Evolutionary conservation across 1,139 yeast genomes (phyloP), one percentile per base, ranked within the genome.

Genomic region (Torulaspora globosa): DNA sequence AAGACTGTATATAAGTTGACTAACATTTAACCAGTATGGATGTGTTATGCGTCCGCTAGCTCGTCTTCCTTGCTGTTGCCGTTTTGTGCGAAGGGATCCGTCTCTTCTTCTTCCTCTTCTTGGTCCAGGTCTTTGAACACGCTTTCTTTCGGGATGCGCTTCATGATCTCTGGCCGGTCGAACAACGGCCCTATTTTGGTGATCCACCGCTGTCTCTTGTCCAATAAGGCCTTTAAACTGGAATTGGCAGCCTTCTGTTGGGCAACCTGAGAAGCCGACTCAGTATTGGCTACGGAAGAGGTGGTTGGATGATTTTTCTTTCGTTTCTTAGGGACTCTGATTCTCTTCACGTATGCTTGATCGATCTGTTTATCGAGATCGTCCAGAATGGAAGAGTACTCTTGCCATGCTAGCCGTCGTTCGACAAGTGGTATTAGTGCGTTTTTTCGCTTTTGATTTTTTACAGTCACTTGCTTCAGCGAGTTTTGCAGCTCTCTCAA

Each of bases 311-410:
- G 62, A 47, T 78, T 76, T 70, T 84, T 86, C 70, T 84, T 84
- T 67, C 84, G 85, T 66, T 83, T 83, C 53, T 83, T 84, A 49
- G 88, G 84, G n/a, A 82, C 88, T 57, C 90, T 80, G 50, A 86
- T 76, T 49, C 97, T 74, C 66, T 90, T 86, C 57, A 85, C 71
- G 62, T 89, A 92, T 10, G 96, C 92, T 66, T 88, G 97, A 64
- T 94, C 98, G 23, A 92, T 92, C 67, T 94, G 98, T 63, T 90
- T 92, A 65, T 94, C 97, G 56, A 94, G 73, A 62, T 92, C 97
- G 48, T 92, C 97, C 51, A 90, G 68, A 46, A 94, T 89, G 11
- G 94, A 85, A 47, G 82, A 73, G 63, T 88, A 94, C 64, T 94
- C 98, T 64, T 92, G 97, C 79, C 92, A 92, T 21, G 97, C 97